Evolutionary conservation across 2,329 filamentous ascomycete genomes (phyloP).

Genomic region (Aciculosporium take): DNA sequence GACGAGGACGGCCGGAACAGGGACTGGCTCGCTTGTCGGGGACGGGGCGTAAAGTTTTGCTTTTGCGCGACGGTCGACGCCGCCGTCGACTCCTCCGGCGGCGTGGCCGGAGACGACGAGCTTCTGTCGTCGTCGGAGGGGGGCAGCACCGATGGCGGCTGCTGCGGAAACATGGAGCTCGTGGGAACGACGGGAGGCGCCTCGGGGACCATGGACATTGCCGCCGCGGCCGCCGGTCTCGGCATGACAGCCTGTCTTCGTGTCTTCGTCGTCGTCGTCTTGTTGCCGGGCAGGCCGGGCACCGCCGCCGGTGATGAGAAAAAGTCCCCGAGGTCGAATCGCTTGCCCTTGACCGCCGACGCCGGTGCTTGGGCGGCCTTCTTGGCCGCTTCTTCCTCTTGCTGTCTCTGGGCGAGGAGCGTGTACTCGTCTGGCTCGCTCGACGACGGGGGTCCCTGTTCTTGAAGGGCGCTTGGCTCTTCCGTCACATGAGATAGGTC

Average conservation of each 20-base stretch:
- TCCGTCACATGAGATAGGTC: conserved; percentile 7
- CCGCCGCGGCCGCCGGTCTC: neutral
- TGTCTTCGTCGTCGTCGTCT: conserved; percentile 16
- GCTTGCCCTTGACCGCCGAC: conserved; percentile 16
- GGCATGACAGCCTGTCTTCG: conserved; percentile 5
- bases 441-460: conserved; percentile 8
- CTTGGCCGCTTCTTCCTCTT: conserved; percentile 8
- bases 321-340: conserved; percentile 37
- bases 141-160: conserved; percentile 18
- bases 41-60: conserved; percentile 32
- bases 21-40: conserved; percentile 18
- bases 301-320: conserved; percentile 41
- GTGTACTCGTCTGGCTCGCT: conserved; percentile 28
- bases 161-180: conserved; percentile 26
- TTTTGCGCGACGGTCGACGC: conserved; percentile 30
- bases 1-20: conserved; percentile 27
- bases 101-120: conserved; percentile 17
- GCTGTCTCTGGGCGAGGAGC: conserved; percentile 22
- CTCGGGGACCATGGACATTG: conserved; percentile 9
- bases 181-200: conserved; percentile 15
- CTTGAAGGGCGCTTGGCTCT: conserved; percentile 4
- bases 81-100: conserved; percentile 18
- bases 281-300: conserved; percentile 20
- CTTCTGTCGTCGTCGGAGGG: conserved; percentile 13
- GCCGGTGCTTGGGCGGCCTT: conserved; percentile 7